Evolutionary conservation across 1,284 basidiomycete genomes (phyloP), one percentile per base, ranked within the genome.

Genomic region (Sutorius eximius): DNA sequence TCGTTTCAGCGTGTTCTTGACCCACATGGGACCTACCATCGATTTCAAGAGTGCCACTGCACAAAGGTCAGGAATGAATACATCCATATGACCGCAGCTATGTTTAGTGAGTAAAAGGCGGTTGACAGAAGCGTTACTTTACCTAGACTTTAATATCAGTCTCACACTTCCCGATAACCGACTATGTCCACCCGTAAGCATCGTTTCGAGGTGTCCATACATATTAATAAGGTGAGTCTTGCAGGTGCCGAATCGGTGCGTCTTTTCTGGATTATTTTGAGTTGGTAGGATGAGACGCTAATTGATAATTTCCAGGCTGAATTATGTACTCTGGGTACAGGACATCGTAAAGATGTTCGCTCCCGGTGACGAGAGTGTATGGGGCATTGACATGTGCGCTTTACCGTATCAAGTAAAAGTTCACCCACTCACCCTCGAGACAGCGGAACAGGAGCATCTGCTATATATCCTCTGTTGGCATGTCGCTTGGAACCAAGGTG

Each of bases 401-500:
- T 36, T 16, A 5, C 42, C 6, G 15, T 16, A 9, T 48, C 42
- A 15, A 10, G 32, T 33, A 1, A 16, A 24, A 15, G 15, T 33
- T 24, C n/a, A 27, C 29, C 18, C 43, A 49, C 59, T 56, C 36
- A 50, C 22, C 16, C 2, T 33, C 12, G 5, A 30, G 37, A 11
- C 59, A 95, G 94, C 40, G 95, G 95, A 16, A 96, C 93, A 9
- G 95, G 95, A 1, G 87, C 94, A 9, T 90, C 91, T 0, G 91
- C 85, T 0, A 94, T 98, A 58, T 98, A 98, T 61, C 87, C 95
- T 0, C 75, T 97, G 0, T 78, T 98, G 0, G 82, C 82, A 0
- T 88, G 86, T 65, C 77, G 73, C 3, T 68, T 83, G 22, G 75
- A 85, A 36, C 68, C 77, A 2, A 67, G 65, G 2, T 90, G 88